Conservation (phyloP, 1,284 basidiomycete species). For the Cutaneotrichosporon mucoides region DNA sequence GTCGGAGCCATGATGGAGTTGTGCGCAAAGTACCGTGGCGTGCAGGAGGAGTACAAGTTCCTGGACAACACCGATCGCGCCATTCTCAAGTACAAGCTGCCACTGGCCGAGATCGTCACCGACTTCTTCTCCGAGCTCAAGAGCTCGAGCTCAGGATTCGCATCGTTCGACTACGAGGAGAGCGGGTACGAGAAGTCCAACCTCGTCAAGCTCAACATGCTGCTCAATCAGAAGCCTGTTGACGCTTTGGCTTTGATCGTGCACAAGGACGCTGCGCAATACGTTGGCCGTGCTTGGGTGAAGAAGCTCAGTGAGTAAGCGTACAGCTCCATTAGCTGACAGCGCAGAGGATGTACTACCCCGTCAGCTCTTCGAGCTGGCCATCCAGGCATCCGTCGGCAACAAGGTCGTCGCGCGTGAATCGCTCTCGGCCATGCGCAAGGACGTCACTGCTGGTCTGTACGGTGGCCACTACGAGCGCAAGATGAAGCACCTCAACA, state of each 20-base stretch:
- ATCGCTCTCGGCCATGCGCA: constrained; percentile 75
- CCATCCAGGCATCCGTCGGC: constrained; percentile 75
- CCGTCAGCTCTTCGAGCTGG: constrained; percentile 87
- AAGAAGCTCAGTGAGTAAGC: constrained; percentile 72
- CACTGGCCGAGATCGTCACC: constrained; percentile 79
- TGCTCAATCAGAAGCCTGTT: constrained; percentile 79
- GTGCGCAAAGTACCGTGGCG: constrained; percentile 75
- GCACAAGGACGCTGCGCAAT: constrained; percentile 63
- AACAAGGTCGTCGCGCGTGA: constrained; percentile 85
- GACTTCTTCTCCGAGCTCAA: constrained; percentile 92
- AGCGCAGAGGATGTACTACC: constrained; percentile 80
- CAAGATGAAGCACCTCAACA: constrained; percentile 84
- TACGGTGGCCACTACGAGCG: constrained; percentile 93
- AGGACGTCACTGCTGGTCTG: constrained; percentile 91
- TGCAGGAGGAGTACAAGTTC: constrained; percentile 70
- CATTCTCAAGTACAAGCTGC: constrained; percentile 75
- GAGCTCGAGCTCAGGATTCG: constrained; percentile 76
- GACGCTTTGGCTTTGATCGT: constrained; percentile 90
- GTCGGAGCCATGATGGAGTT: constrained; percentile 90
- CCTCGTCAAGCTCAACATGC: constrained; percentile 81
- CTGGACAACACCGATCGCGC: constrained; percentile 63
- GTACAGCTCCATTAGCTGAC: too few species aligned
- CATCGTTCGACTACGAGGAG: constrained; percentile 91
- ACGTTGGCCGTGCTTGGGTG: constrained; percentile 73
- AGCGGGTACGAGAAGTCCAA: constrained; percentile 76